Evolutionary conservation across 2,329 filamentous ascomycete species (phyloP).

Genomic region (Nemania bipapillata): DNA sequence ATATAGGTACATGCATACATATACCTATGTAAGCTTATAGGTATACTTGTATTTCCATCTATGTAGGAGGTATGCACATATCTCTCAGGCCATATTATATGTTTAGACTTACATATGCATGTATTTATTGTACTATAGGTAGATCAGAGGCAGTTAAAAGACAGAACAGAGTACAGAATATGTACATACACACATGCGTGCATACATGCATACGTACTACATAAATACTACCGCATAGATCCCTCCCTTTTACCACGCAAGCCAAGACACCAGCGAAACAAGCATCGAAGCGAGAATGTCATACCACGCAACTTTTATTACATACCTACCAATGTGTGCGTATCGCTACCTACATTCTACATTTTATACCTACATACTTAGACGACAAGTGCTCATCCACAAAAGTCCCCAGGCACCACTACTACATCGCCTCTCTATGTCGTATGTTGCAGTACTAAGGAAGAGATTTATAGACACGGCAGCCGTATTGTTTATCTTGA

Average conservation of each 20-base stretch:
- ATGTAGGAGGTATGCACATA: too few relatives aligned
- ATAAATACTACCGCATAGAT: neutral
- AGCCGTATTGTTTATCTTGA: slow-evolving; percentile 12
- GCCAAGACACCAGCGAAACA: slow-evolving; percentile 20
- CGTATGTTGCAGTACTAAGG: neutral
- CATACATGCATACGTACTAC: neutral
- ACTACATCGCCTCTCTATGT: neutral
- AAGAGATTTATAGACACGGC: slow-evolving; percentile 6
- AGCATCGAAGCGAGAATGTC: slow-evolving; percentile 14
- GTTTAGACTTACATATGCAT: neutral
- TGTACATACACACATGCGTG: neutral
- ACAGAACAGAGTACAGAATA: too few relatives aligned
- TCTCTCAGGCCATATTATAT: too few relatives aligned
- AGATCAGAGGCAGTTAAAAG: too few relatives aligned
- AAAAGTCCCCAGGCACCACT: neutral
- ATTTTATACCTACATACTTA: too few relatives aligned
- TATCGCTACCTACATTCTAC: too few relatives aligned
- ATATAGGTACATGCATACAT: too few relatives aligned
- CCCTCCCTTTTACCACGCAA: neutral
- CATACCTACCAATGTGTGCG: neutral
- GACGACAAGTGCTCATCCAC: neutral
- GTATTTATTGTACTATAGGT: too few relatives aligned
- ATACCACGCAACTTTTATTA: slow-evolving; percentile 9
- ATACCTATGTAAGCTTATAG: neutral
- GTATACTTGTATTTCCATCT: neutral